Percentiles rank a stretch among this genome's conserved stretches.
Conservation (phyloP, 78 protist species). For the Dictyostelium citrinum region DNA sequence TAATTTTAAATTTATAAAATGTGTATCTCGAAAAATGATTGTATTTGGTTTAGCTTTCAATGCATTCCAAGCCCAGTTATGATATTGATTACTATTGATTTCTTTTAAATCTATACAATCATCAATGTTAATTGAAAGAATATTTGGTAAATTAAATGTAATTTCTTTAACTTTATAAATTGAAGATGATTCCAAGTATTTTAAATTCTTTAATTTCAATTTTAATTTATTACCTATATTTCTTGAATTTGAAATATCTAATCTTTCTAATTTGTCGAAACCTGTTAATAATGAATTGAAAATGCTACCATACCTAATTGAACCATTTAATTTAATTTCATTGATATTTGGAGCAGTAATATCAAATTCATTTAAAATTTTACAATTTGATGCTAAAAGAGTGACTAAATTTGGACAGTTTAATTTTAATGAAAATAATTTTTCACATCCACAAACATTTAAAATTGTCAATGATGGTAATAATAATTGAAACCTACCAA, state of each 20-base stretch:
- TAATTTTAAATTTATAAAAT: no score
- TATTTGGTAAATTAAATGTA: not conserved
- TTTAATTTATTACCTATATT: not conserved
- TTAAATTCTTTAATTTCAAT: no score
- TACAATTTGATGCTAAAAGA: not conserved
- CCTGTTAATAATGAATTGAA: not conserved
- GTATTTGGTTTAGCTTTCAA: no score
- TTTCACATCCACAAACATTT: not conserved
- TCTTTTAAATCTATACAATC: not conserved
- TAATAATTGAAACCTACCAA: not conserved
- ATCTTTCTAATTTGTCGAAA: no score
- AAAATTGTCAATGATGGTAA: not conserved
- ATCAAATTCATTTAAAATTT: not conserved
- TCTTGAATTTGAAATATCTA: not conserved
- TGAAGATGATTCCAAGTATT: not conserved
- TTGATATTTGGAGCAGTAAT: not conserved
- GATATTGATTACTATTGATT: not conserved
- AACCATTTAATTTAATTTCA: not conserved
- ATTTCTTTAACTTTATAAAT: not conserved
- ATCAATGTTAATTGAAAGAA: not conserved
- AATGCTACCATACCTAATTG: not conserved
- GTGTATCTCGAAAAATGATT: not conserved
- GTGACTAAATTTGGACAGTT: not conserved
- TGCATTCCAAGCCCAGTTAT: not conserved
- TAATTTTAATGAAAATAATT: not conserved